Base-by-base conservation (phyloP, 208 protist genomes). In the Leptomonas pyrrhocoris region DNA sequence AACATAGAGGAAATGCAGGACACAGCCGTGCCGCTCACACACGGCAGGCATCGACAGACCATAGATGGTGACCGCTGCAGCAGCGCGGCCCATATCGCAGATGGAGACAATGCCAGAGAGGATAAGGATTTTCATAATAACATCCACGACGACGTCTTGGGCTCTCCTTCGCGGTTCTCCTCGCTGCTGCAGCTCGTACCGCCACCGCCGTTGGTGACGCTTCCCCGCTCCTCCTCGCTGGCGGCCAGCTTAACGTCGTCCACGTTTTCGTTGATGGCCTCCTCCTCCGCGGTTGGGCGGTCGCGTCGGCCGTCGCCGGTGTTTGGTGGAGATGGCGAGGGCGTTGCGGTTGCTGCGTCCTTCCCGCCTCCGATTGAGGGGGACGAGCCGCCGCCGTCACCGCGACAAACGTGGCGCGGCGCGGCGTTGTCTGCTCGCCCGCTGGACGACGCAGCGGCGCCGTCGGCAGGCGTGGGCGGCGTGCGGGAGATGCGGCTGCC, bases 101-200 rank as follows among this genome's bases (percentile, higher is more conserved):
- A n/a, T n/a, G n/a, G n/a, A n/a, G n/a, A n/a, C n/a, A n/a, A n/a
- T n/a, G n/a, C n/a, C n/a, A n/a, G n/a, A n/a, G n/a, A n/a, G n/a
- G n/a, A n/a, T n/a, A n/a, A n/a, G n/a, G n/a, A n/a, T n/a, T n/a
- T n/a, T n/a, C n/a, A n/a, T n/a, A n/a, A n/a, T 15, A 43, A 43
- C 40, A 43, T 16, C 11, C 40, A 7, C 30, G 23, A n/a, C 43
- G 34, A 38, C 0, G 11, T 21, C 38, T 19, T 53, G 5, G 57
- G 53, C 12, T 12, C 4, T 2, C n/a, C 60, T 16, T 53, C 21
- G 3, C 18, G 48, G 8, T 28, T 53, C 19, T 1, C 53, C 0
- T 38, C 60, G 7, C 15, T 60, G 48, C 43, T 75, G 53, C 69
- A 56, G 48, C 54, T 68, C 38, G 60, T 25, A 13, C 61, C 69